These are phyloP conservation scores for Tricholoma furcatifolium DNA, from an alignment of 768 basidiomycete genomes.

Conservation along the genomic window DNA sequence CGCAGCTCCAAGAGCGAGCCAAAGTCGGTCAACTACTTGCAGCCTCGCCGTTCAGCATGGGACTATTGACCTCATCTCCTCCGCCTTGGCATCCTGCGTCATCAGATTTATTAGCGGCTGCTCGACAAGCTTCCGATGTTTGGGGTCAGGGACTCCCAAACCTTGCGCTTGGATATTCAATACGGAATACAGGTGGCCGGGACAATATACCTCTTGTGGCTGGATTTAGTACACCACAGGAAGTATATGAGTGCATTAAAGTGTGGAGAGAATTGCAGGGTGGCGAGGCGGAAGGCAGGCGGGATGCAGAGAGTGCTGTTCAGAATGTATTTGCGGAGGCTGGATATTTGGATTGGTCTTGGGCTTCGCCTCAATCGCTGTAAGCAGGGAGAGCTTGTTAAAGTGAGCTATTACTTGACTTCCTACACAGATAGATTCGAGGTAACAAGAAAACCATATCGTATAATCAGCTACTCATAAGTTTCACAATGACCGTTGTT, in stretches of 20 bases:
- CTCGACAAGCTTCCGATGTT: conserved; percentile 33
- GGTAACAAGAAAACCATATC: too few relatives aligned
- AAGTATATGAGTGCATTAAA: conserved; percentile 72
- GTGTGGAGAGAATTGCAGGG: conserved; percentile 65
- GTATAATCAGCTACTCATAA: too few relatives aligned
- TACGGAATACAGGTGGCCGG: conserved; percentile 42
- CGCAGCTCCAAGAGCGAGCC: conserved; percentile 60
- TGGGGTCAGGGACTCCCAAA: conserved; percentile 53
- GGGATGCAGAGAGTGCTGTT: conserved; percentile 44
- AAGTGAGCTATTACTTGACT: too few relatives aligned
- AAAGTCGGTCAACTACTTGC: conserved; percentile 65
- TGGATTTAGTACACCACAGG: conserved; percentile 66
- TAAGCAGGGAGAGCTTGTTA: background rate
- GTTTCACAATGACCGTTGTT: too few relatives aligned
- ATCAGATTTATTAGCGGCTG: conserved; percentile 41
- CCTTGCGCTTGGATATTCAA: conserved; percentile 74
- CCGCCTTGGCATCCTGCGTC: conserved; percentile 83
- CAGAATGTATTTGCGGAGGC: conserved; percentile 42
- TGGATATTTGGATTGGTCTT: conserved; percentile 68
- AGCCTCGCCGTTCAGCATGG: conserved; percentile 87
- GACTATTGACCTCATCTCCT: conserved; percentile 56
- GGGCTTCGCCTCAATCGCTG: conserved; percentile 52
- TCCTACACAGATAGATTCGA: too few relatives aligned
- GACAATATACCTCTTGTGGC: conserved; percentile 61
- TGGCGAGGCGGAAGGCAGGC: conserved; percentile 32